Base-by-base conservation (phyloP, 1,284 basidiomycete genomes). In the Fomitopsis betulina region DNA sequence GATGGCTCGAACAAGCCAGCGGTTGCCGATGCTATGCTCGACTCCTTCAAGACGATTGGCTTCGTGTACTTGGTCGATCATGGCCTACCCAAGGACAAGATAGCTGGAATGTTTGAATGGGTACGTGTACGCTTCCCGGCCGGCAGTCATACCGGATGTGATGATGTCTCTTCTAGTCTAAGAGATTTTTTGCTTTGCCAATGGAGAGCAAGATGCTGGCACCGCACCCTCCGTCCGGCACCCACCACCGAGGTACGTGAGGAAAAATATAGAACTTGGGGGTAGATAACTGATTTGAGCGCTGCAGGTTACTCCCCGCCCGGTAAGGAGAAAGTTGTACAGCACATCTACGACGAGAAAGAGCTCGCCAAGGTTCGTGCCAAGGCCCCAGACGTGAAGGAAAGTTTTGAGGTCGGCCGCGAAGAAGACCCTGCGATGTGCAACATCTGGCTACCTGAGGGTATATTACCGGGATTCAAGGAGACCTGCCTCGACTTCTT, bases 361-460 rank as follows among this genome's bases (percentile, higher is more conserved):
- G 75, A 76, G 45, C 62, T 78, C 5, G 70, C 68, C 5, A 66
- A 72, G 25, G 64, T 73, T 9, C 71, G 76, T 12, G 63, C 65
- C 17, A 73, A 74, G 32, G 71, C 73, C 4, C 75, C 78, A 2
- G 83, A 84, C 62, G 73, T 78, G 47, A 84, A 84, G 64, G 83
- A 85, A 67, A 82, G 76, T 58, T 85, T 81, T 61, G 84, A 85
- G 55, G 75, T 75, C 43, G 82, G 83, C 27, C 68, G 75, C n/a
- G 78, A 82, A 57, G 73, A 73, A 55, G 73, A 79, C 56, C 62
- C 65, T n/a, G 65, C 65, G 10, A 77, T 79, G 77, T 76, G 79
- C 5, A 84, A 86, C 60, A 80, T 85, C 53, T 86, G 84, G 84
- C 73, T 82, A 3, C 80, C 82, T 0, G 82, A 84, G 1, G 73